Evolutionary conservation across 345 rosid species (phyloP).

Genomic region (Adansonia digitata): DNA sequence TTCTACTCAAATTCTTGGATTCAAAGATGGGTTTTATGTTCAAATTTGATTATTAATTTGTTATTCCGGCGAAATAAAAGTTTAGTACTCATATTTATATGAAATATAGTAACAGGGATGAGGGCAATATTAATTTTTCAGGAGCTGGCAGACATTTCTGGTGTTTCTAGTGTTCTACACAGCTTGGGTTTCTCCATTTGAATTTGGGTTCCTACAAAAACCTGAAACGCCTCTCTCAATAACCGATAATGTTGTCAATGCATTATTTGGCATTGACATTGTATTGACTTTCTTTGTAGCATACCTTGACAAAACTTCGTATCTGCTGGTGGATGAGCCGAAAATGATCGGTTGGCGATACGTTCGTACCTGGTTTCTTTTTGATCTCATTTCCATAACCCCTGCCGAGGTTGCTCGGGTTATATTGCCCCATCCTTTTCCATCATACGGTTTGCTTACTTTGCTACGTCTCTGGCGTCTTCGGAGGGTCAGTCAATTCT

Average conservation of each 20-base stretch:
- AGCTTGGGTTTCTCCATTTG: constrained; percentile 91
- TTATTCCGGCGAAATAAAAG: no score
- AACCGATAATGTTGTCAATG: constrained; percentile 60
- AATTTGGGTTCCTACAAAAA: constrained; percentile 54
- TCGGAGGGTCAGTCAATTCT: constrained; percentile 64
- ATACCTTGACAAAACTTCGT: constrained; percentile 58
- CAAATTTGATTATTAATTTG: neutral
- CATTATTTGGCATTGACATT: constrained; percentile 62
- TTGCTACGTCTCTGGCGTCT: constrained; percentile 96
- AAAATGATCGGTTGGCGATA: constrained; percentile 63
- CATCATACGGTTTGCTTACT: constrained; percentile 57
- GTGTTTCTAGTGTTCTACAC: constrained; percentile 76
- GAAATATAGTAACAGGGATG: neutral
- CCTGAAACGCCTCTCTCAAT: constrained; percentile 45
- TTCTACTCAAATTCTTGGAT: neutral
- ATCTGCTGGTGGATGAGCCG: constrained; percentile 56
- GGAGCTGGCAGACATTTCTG: constrained; percentile 66
- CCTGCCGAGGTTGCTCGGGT: constrained; percentile 55
- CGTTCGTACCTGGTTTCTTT: constrained; percentile 42
- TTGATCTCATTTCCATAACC: constrained; percentile 66
- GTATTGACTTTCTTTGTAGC: constrained; percentile 77
- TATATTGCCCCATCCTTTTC: constrained; percentile 39
- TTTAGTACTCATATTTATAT: no score
- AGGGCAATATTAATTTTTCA: constrained; percentile 20
- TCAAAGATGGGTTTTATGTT: neutral